phyloP scores from a whole-genome alignment of 441 rosid genomes.

The Eutrema salsugineum region DNA sequence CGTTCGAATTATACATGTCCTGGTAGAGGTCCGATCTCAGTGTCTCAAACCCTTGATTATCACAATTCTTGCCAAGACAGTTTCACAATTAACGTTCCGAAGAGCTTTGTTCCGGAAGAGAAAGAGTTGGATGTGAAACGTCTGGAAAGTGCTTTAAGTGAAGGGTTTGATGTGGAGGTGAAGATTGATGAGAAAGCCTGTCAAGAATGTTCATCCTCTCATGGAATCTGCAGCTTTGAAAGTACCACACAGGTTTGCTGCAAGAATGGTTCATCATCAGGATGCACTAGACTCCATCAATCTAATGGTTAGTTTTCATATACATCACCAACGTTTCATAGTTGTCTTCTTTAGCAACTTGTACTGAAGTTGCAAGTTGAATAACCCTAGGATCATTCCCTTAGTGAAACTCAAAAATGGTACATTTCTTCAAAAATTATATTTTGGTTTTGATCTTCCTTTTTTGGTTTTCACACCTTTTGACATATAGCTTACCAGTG shows the following conservation, averaged over 20 bases:
- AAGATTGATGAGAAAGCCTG: constrained; percentile 29
- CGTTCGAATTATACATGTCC: background rate
- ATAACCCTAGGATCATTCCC: background rate
- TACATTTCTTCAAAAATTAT: background rate
- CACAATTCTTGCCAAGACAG: background rate
- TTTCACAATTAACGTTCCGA: constrained; percentile 29
- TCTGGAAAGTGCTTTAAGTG: background rate
- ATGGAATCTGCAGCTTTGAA: constrained; percentile 40
- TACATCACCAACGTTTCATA: background rate
- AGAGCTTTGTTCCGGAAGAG: background rate
- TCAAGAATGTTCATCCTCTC: constrained; percentile 16
- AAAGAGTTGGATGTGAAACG: background rate
- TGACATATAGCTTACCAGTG: background rate
- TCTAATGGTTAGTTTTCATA: constrained; percentile 13
- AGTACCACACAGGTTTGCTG: constrained; percentile 13
- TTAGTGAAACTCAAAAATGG: background rate
- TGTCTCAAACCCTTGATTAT: background rate
- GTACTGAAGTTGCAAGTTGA: background rate
- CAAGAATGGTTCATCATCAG: constrained; percentile 14
- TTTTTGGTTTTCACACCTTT: background rate
- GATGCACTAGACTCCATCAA: background rate
- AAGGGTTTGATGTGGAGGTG: constrained; percentile 50
- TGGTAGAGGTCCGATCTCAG: background rate
- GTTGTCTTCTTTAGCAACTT: background rate
- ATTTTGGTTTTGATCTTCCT: background rate